These are phyloP conservation scores for Oryza punctata DNA, from an alignment of 176 grass and related monocot genomes.

Conservation along the genomic window DNA sequence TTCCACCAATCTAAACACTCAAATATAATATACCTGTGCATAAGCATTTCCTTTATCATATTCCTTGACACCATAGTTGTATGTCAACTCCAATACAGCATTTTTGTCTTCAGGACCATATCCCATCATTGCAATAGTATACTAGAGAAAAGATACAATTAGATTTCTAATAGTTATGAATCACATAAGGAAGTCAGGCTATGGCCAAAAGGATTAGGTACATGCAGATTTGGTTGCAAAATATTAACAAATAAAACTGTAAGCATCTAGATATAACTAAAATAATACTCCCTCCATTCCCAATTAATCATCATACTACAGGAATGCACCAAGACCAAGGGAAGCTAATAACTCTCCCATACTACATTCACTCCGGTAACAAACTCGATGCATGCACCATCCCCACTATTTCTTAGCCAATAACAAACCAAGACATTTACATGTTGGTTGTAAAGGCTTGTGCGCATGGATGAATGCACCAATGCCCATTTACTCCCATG, in stretches of 20 bases:
- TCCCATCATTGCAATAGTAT: slow-evolving; percentile 96
- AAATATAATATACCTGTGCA: slow-evolving; percentile 73
- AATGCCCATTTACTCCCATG: too few species aligned
- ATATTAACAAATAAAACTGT: slow-evolving; percentile 5
- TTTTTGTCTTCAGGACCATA: slow-evolving; percentile 99
- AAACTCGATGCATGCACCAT: too few species aligned
- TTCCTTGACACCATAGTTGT: slow-evolving; percentile 88
- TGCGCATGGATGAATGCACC: too few species aligned
- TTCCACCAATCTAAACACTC: slow-evolving; percentile 21
- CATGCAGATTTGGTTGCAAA: slow-evolving; percentile 18
- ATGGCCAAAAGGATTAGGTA: not conserved
- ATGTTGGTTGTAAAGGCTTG: too few species aligned
- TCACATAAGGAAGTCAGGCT: not conserved
- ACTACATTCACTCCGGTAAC: too few species aligned
- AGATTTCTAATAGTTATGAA: slow-evolving; percentile 12
- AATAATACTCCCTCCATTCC: not conserved
- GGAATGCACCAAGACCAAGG: too few species aligned
- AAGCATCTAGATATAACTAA: slow-evolving; percentile 27
- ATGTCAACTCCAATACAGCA: slow-evolving; percentile 88
- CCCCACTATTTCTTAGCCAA: too few species aligned
- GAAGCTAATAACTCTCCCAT: too few species aligned
- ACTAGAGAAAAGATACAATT: slow-evolving; percentile 45
- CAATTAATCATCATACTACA: too few species aligned
- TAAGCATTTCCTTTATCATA: slow-evolving; percentile 94
- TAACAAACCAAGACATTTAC: too few species aligned